Evolutionary conservation across 306 rosid genomes (phyloP).

Genomic region (Mimosa pudica): DNA sequence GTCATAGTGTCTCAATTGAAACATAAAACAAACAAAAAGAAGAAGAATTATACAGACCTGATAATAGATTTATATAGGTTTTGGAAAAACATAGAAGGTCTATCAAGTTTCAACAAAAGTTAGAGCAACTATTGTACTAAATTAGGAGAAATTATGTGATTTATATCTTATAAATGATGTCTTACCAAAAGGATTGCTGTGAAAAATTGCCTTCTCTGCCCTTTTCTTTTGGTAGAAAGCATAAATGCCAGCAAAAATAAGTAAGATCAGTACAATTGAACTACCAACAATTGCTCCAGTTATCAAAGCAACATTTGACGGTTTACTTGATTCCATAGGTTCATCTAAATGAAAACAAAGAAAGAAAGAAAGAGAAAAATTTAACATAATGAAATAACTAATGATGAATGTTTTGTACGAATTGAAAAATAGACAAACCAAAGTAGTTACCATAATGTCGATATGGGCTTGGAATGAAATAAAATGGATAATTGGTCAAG

Average conservation of each 20-base stretch:
- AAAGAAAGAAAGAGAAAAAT: background rate
- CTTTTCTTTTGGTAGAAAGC: constrained; percentile 52
- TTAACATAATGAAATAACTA: background rate
- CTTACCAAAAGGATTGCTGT: constrained; percentile 43
- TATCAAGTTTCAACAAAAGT: background rate
- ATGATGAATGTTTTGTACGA: background rate
- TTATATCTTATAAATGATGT: background rate
- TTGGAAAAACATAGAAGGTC: background rate
- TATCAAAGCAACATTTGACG: constrained; percentile 28
- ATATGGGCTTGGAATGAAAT: constrained; percentile 9
- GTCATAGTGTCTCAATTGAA: background rate
- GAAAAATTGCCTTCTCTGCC: constrained; percentile 44
- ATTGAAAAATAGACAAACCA: constrained; percentile 26
- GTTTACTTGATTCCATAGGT: constrained; percentile 25
- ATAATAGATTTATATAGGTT: background rate
- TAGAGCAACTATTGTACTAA: background rate
- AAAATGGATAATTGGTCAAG: constrained; percentile 39
- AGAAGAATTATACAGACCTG: too few species aligned
- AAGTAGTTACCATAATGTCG: background rate
- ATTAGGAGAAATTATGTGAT: background rate
- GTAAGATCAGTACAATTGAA: constrained; percentile 41
- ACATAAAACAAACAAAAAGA: background rate
- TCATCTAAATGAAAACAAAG: background rate
- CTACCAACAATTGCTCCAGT: constrained; percentile 59
- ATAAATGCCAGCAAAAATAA: constrained; percentile 52